phyloP scores from a whole-genome alignment of 148 eudicot genomes.

The Diospyros lotus region DNA sequence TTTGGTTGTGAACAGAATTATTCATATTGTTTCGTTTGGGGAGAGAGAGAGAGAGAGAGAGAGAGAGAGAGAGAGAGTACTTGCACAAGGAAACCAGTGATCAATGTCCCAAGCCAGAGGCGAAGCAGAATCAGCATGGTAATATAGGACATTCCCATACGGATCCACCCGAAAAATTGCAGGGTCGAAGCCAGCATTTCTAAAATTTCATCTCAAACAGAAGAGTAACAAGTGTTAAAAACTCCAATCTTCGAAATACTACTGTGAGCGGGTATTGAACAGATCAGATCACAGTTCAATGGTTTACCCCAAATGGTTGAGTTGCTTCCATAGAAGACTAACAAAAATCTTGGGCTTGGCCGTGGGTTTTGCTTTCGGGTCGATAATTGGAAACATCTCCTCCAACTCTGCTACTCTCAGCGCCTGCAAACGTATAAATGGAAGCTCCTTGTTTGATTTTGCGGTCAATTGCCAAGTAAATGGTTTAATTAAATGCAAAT shows the following conservation, averaged over 20 bases:
- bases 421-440: slow-evolving; percentile 32
- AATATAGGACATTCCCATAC: slow-evolving; percentile 89
- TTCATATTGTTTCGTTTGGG: neutral
- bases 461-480: too few species aligned
- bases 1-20: too few species aligned
- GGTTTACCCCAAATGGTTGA: slow-evolving; percentile 87
- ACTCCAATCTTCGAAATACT: too few species aligned
- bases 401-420: slow-evolving; percentile 59
- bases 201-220: slow-evolving; percentile 11
- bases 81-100: slow-evolving; percentile 97
- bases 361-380: slow-evolving; percentile 67
- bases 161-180: slow-evolving; percentile 85
- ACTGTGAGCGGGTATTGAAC: neutral
- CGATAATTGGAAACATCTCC: slow-evolving; percentile 75
- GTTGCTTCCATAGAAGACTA: slow-evolving; percentile 92
- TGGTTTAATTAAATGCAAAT: too few species aligned
- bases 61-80: slow-evolving; percentile 31
- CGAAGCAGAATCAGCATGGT: slow-evolving; percentile 88
- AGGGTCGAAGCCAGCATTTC: slow-evolving; percentile 98
- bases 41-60: neutral
- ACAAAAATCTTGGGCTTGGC: slow-evolving; percentile 65
- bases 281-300: neutral
- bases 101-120: slow-evolving; percentile 97
- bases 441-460: too few species aligned
- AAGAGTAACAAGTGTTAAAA: neutral